Conservation (phyloP, 1,284 basidiomycete species). For the Veloboletus limbatus region DNA sequence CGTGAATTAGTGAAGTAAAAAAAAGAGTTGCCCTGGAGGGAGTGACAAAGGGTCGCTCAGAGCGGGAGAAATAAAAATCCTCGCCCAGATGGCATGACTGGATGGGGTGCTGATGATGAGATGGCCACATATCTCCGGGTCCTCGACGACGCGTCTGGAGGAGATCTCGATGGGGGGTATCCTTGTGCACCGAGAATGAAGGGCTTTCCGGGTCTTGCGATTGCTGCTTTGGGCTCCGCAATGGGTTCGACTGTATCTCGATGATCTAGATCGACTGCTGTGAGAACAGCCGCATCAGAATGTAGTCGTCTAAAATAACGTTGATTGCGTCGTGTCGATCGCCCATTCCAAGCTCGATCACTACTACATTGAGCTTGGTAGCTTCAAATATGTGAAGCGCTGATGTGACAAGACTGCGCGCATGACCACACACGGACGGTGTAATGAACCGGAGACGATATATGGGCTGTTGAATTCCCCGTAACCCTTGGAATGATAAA, state of each 20-base stretch:
- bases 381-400: too few relatives aligned
- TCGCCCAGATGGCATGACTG: conserved; percentile 25
- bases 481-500: too few relatives aligned
- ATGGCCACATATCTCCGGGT: conserved; percentile 37
- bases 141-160: conserved; percentile 40
- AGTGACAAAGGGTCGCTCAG: conserved; percentile 32
- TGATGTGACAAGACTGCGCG: conserved; percentile 40
- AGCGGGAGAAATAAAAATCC: conserved; percentile 35
- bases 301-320: too few relatives aligned
- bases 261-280: conserved; percentile 90
- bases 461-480: too few relatives aligned
- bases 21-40: conserved; percentile 49
- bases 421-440: conserved; percentile 48
- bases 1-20: conserved; percentile 36
- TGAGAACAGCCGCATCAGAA: conserved; percentile 82
- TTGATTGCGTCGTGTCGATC: too few relatives aligned
- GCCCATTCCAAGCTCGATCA: too few relatives aligned
- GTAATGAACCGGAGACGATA: too few relatives aligned
- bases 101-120: conserved; percentile 39
- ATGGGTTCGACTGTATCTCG: conserved; percentile 77
- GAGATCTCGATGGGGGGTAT: conserved; percentile 48
- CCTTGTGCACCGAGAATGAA: conserved; percentile 76
- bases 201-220: conserved; percentile 66
- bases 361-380: too few relatives aligned
- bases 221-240: conserved; percentile 81